Evolutionary conservation across 257 asterid genomes (phyloP).

Genomic region (Plantago ovata): DNA sequence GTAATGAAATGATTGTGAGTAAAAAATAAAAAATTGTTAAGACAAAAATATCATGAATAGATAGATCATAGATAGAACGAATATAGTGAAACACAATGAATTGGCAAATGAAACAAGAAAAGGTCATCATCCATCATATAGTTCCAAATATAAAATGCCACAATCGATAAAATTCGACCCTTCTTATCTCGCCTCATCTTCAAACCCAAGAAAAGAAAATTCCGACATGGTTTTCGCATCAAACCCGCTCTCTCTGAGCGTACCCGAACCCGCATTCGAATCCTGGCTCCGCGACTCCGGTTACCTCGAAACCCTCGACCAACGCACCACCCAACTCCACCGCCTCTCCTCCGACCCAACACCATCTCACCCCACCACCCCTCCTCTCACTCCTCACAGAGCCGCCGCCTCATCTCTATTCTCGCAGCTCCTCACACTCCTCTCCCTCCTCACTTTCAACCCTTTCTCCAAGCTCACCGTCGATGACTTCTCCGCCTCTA

Average conservation of each 20-base stretch:
- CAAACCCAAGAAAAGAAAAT: conserved; percentile 15
- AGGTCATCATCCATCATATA: background rate
- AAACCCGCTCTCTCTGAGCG: conserved; percentile 82
- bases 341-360: conserved; percentile 46
- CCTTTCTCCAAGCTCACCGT: conserved; percentile 80
- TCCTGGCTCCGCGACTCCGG: conserved; percentile 91
- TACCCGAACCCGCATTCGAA: conserved; percentile 80
- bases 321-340: conserved; percentile 80
- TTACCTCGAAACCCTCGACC: conserved; percentile 82
- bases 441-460: conserved; percentile 69
- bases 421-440: conserved; percentile 41
- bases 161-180: background rate
- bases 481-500: conserved; percentile 62
- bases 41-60: no score
- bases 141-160: background rate
- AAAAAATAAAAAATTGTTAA: no score
- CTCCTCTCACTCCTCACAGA: conserved; percentile 11
- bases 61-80: no score
- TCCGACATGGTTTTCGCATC: conserved; percentile 58
- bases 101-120: no score
- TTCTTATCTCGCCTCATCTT: background rate
- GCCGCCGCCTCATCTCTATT: conserved; percentile 25
- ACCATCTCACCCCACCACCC: conserved; percentile 20
- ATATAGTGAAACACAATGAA: no score
- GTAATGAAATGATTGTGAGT: no score